phyloP scores from a whole-genome alignment of 176 grass and related monocot species.

The Phyllostachys edulis region DNA sequence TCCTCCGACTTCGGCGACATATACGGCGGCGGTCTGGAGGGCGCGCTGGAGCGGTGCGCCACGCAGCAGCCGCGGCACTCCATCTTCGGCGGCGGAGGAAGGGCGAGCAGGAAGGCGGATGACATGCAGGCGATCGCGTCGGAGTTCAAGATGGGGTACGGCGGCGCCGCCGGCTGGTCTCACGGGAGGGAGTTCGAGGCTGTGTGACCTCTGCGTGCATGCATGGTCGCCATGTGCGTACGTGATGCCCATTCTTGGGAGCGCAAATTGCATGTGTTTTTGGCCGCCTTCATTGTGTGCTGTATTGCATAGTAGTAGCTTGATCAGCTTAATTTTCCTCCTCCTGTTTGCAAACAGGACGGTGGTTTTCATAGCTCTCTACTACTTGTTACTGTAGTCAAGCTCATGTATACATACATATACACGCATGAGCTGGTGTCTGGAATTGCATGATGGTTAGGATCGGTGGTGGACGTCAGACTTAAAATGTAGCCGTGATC shows the following conservation, averaged over 20 bases:
- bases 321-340: background rate
- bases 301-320: conserved; percentile 2
- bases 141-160: conserved; percentile 48
- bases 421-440: background rate
- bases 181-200: conserved; percentile 35
- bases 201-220: conserved; percentile 2
- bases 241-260: background rate
- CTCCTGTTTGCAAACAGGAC: conserved; percentile 2
- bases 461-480: no score
- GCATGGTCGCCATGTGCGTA: background rate
- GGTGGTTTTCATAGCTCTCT: background rate
- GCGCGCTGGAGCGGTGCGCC: conserved; percentile 28
- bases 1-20: conserved; percentile 76
- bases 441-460: background rate
- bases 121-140: conserved; percentile 44
- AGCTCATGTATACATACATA: conserved; percentile 5
- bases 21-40: conserved; percentile 2
- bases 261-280: background rate
- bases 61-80: conserved; percentile 45
- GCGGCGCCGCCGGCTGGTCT: background rate
- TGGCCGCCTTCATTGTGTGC: background rate
- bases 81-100: conserved; percentile 40
- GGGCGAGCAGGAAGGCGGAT: conserved; percentile 48
- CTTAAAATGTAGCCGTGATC: no score
- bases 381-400: background rate